Base-by-base conservation (phyloP, 495 filamentous ascomycete species). In the Staphylotrichum longicolle region DNA sequence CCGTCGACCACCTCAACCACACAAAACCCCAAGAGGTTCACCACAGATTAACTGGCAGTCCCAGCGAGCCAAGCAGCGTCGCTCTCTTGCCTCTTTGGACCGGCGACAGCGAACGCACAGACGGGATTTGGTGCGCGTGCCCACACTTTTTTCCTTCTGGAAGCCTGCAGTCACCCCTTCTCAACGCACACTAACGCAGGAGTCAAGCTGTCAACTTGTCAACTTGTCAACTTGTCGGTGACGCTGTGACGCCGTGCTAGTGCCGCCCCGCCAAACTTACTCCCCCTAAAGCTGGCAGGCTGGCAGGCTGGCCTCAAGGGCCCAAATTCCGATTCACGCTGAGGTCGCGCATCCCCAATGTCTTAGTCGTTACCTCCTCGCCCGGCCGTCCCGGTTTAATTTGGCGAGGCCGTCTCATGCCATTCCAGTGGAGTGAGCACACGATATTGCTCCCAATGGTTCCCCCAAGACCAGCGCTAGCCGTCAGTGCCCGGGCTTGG, bases 391-490 rank as follows among this genome's bases (percentile, higher is more conserved):
- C 54, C 57, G 62, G 62, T 51, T 72, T 68, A 40, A 70, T 70
- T 70, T 70, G 71, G 60, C 58, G 57, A 65, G 2, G 37, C 65
- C 50, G 58, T 66, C 62, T 47, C 60, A 60, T 68, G 61, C 67
- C 65, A 67, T 70, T 44, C 7, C n/a, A 0, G 10, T 63, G 20
- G 20, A 27, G 20, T 27, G 20, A 27, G 20, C 20, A 27, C 37
- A 39, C 10, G 6, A 7, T 39, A 39, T 39, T 53, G 20, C 20
- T 27, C 20, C 20, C 20, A 27, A 27, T 27, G 20, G 20, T 62
- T 54, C 60, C 59, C 61, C 53, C 64, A 58, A 66, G 62, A 57
- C 67, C 68, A 68, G 63, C 63, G 64, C 65, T 66, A 72, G 63
- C 70, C 66, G 70, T 61, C 41, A 34, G 35, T 65, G 47, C 53